Evolutionary conservation across 164 flowering plant species (phyloP), one percentile per base, ranked within the genome.

Genomic region (Malania oleifera): DNA sequence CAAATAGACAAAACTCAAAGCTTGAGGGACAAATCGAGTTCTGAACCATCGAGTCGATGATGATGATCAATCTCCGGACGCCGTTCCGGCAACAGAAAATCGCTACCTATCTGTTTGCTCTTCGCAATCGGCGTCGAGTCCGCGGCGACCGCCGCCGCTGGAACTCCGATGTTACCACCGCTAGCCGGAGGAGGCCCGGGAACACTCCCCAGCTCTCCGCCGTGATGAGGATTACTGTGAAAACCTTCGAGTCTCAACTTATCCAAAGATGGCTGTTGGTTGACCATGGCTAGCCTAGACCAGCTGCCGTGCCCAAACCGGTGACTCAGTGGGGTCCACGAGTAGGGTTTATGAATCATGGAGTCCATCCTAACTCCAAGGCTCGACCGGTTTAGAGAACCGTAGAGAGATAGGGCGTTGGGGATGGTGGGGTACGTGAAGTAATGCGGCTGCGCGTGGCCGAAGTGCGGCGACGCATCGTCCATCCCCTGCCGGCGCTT

Each of bases 401-500:
- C 22, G 22, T 43, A 43, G 22, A 43, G 46, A 22, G 46, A 39
- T 4, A 14, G 12, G 22, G 22, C 46, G 46, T 12, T 4, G 46
- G 46, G 46, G 5, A 43, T n/a, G 46, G 46, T n/a, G 22, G 5
- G 22, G 22, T n/a, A 18, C 7, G 19, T 5, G 12, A 17, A 43
- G 46, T 17, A 43, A 7, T 20, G 46, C 22, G 46, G 5, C 12
- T 2, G 22, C 22, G 46, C 7, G 1, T 17, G 46, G 8, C 46
- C 46, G 11, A 7, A 7, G 46, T 6, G 18, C 7, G 46, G 46
- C 5, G 46, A 43, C 5, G 6, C 43, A 4, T 11, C 7, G 22
- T 43, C 46, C 46, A 43, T 43, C 22, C 46, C 46, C 22, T 43
- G 46, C 6, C 46, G 46, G 22, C 46, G 46, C 46, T 43, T 43